Percentiles rank a stretch among this genome's conserved stretches.
Conservation (phyloP, 805 yeast genomes). For the Candida quercuum region DNA sequence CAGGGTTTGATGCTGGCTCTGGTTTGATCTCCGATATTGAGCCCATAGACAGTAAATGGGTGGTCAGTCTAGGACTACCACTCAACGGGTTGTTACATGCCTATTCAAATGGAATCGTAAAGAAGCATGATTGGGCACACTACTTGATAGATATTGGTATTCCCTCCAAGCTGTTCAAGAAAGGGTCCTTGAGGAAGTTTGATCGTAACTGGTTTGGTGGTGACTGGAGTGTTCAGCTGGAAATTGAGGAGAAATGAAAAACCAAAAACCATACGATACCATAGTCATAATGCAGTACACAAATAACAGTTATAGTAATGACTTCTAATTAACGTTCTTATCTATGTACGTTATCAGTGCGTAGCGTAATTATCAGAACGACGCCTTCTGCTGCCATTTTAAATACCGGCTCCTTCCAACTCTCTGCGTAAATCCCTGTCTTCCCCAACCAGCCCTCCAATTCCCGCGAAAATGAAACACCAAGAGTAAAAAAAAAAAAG, state of each 20-base stretch:
- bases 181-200: conserved; percentile 41
- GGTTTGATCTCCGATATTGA: conserved; percentile 41
- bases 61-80: conserved; percentile 72
- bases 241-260: conserved; percentile 5
- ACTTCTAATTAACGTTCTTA: too few species aligned
- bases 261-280: background rate
- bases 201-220: conserved; percentile 29
- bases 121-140: conserved; percentile 46
- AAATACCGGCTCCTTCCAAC: too few species aligned
- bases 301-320: too few species aligned
- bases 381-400: too few species aligned
- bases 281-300: background rate
- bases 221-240: conserved; percentile 12
- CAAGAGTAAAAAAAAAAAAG: too few species aligned
- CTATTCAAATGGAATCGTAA: conserved; percentile 47
- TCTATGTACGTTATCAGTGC: too few species aligned
- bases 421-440: too few species aligned
- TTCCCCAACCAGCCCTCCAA: too few species aligned
- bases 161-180: conserved; percentile 50
- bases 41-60: conserved; percentile 45
- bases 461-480: too few species aligned
- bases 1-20: conserved; percentile 80
- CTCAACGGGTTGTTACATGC: conserved; percentile 56
- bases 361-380: too few species aligned
- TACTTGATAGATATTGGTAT: conserved; percentile 67